phyloP scores from a whole-genome alignment of 192 early-diverging fungal species.

The Podila horticola region DNA sequence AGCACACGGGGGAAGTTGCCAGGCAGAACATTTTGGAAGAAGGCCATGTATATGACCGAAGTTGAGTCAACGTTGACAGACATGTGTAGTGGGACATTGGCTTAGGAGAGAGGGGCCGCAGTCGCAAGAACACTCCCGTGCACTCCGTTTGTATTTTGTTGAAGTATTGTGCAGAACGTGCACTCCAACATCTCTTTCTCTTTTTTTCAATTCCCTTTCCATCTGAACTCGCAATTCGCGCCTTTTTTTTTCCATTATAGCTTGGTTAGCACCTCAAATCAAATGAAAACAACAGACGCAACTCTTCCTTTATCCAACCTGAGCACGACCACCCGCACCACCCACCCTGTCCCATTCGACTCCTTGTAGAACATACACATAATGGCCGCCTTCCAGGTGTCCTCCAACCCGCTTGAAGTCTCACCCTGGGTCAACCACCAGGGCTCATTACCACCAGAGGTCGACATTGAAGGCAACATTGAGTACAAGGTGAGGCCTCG shows the following conservation, averaged over 20 bases:
- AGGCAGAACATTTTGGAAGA: not conserved
- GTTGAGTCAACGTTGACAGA: not conserved
- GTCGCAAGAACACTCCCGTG: no score
- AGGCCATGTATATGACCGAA: not conserved
- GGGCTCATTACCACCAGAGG: slow-evolving; percentile 75
- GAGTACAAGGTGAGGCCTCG: slow-evolving; percentile 78
- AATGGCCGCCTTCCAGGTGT: slow-evolving; percentile 43
- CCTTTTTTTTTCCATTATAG: no score
- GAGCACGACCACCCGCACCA: no score
- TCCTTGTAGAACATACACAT: not conserved
- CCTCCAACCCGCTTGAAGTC: slow-evolving; percentile 13
- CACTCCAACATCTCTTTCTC: no score
- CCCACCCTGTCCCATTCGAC: no score
- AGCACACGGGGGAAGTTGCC: not conserved
- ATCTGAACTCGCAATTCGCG: no score
- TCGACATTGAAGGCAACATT: slow-evolving; percentile 88
- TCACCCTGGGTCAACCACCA: slow-evolving; percentile 51
- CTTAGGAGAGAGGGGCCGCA: not conserved
- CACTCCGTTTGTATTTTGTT: no score
- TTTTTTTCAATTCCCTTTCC: no score
- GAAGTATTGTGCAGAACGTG: no score
- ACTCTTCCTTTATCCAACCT: no score
- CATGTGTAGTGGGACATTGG: not conserved
- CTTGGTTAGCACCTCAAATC: no score
- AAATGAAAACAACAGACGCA: no score